Percentiles rank a stretch among this genome's conserved stretches.
Conservation (phyloP, 2,329 filamentous ascomycete genomes). For the Colletotrichum tanaceti region DNA sequence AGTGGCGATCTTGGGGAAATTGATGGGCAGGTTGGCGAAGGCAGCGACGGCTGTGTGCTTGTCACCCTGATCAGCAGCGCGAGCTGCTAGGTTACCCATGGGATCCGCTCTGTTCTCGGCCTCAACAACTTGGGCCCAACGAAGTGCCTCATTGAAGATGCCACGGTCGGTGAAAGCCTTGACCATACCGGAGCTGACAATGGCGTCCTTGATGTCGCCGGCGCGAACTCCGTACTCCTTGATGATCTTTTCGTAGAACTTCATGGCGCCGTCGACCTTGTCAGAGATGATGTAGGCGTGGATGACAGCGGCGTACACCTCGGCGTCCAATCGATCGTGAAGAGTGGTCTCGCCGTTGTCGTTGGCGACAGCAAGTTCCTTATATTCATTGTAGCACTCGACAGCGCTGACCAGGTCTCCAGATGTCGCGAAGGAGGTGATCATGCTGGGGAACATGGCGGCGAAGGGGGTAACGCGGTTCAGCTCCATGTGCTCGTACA, state of each 20-base stretch:
- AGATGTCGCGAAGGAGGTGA: slow-evolving; percentile 86
- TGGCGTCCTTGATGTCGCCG: slow-evolving; percentile 74
- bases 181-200: slow-evolving; percentile 81
- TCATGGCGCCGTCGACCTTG: slow-evolving; percentile 82
- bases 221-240: slow-evolving; percentile 69
- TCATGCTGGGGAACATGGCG: slow-evolving; percentile 91
- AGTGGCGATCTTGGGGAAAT: slow-evolving; percentile 61
- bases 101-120: slow-evolving; percentile 68
- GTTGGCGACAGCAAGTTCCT: slow-evolving; percentile 84
- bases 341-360: slow-evolving; percentile 78
- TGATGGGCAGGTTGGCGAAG: slow-evolving; percentile 68
- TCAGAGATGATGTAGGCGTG: slow-evolving; percentile 87
- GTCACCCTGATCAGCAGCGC: slow-evolving; percentile 84
- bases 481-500: slow-evolving; percentile 92
- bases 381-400: slow-evolving; percentile 96
- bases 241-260: slow-evolving; percentile 86
- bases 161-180: slow-evolving; percentile 79
- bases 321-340: slow-evolving; percentile 78
- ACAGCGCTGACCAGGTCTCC: slow-evolving; percentile 89
- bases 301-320: slow-evolving; percentile 92
- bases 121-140: slow-evolving; percentile 75
- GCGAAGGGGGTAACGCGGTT: slow-evolving; percentile 79
- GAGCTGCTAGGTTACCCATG: slow-evolving; percentile 78
- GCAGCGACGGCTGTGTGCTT: slow-evolving; percentile 74
- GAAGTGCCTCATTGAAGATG: slow-evolving; percentile 78